These are phyloP conservation scores for Macadamia tetraphylla DNA, from an alignment of 164 flowering plant genomes.

Conservation along the genomic window DNA sequence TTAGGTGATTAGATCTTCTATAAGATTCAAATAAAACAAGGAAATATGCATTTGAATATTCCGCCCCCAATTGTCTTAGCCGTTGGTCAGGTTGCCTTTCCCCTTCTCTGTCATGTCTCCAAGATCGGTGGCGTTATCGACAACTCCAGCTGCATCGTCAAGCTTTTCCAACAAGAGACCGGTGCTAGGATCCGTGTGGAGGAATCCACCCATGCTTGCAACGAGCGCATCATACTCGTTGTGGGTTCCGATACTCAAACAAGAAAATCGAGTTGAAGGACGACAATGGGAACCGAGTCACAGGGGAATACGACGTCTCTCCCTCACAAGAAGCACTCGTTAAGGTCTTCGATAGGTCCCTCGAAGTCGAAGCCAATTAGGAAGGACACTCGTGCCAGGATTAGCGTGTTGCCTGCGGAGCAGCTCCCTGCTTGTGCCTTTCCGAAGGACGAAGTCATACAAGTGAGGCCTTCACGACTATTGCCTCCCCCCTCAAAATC, in stretches of 20 bases:
- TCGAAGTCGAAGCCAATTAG: conserved; percentile 65
- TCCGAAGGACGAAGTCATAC: conserved; percentile 53
- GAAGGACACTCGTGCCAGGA: conserved; percentile 54
- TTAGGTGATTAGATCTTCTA: neutral
- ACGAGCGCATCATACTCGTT: conserved; percentile 52
- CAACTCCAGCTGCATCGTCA: conserved; percentile 58
- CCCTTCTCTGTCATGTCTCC: conserved; percentile 66
- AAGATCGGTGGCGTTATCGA: conserved; percentile 78
- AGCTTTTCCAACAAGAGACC: conserved; percentile 55
- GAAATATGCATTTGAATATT: neutral
- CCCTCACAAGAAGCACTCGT: conserved; percentile 64
- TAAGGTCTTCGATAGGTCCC: conserved; percentile 61
- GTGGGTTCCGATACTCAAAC: conserved; percentile 24
- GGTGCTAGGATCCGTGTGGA: conserved; percentile 62
- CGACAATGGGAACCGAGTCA: conserved; percentile 10
- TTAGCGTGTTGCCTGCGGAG: conserved; percentile 50
- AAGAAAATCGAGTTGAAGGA: conserved; percentile 3
- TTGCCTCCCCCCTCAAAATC: too few species aligned
- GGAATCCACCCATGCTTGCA: conserved; percentile 33
- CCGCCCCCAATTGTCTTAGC: conserved; percentile 34
- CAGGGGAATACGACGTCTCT: conserved; percentile 27
- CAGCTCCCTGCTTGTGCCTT: conserved; percentile 50
- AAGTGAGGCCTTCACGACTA: conserved; percentile 37
- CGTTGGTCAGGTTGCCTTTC: conserved; percentile 48
- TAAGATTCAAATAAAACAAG: too few species aligned